A percentile compares a stretch with the other conserved stretches of the same genome.
phyloP scores from a whole-genome alignment of 306 rosid species.

The Sicyos edulis region DNA sequence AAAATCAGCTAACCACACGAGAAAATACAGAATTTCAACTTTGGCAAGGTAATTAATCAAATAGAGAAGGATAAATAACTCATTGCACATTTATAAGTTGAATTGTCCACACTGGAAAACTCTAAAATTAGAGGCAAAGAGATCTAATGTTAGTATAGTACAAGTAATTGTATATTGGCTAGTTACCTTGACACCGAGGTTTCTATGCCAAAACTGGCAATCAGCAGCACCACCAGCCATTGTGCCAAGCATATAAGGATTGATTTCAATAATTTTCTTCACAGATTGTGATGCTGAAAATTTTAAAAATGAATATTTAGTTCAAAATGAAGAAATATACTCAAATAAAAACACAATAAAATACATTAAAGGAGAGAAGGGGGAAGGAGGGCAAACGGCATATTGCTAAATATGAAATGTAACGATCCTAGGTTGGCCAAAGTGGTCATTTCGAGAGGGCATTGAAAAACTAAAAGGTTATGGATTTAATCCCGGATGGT shows the following conservation, averaged over 20 bases:
- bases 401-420: too few relatives aligned
- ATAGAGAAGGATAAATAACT: too few relatives aligned
- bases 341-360: not conserved
- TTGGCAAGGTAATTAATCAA: not conserved
- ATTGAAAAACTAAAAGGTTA: too few relatives aligned
- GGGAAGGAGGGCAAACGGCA: not conserved
- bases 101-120: not conserved
- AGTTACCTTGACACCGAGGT: slow-evolving; percentile 45
- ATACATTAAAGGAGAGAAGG: not conserved
- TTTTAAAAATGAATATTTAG: not conserved
- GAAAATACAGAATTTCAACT: not conserved
- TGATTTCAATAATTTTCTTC: slow-evolving; percentile 50
- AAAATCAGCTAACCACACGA: slow-evolving; percentile 3
- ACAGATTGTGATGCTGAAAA: slow-evolving; percentile 86
- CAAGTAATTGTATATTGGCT: not conserved
- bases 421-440: too few relatives aligned
- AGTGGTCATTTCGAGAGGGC: too few relatives aligned
- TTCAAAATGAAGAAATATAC: slow-evolving; percentile 3
- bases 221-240: slow-evolving; percentile 58
- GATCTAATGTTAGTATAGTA: not conserved
- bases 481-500: too few relatives aligned
- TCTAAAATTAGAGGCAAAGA: not conserved
- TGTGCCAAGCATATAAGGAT: slow-evolving; percentile 50
- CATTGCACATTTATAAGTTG: not conserved
- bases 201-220: slow-evolving; percentile 50